Evolutionary conservation across 1,139 yeast genomes (phyloP).

Genomic region (Magnusiomyces tetraspermus): DNA sequence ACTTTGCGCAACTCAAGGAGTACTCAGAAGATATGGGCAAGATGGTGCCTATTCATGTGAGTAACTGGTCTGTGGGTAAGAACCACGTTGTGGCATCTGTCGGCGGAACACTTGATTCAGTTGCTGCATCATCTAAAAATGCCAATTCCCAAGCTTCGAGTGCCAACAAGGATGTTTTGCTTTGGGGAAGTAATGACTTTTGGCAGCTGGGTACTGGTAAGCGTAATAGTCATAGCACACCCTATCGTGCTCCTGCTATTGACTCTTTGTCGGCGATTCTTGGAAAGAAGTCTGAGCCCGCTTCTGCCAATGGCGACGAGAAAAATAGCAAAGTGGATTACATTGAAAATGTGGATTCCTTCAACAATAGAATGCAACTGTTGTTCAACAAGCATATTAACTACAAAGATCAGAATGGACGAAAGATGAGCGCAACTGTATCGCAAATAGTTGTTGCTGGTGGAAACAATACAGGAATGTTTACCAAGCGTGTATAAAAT

Average conservation of each 20-base stretch:
- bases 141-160: slow-evolving; percentile 6
- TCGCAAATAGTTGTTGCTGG: neutral
- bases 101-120: slow-evolving; percentile 19
- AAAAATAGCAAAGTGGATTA: neutral
- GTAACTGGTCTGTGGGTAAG: slow-evolving; percentile 49
- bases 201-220: slow-evolving; percentile 87
- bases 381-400: neutral
- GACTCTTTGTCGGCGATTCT: neutral
- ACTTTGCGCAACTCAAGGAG: slow-evolving; percentile 35
- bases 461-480: neutral
- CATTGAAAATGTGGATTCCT: slow-evolving; percentile 1
- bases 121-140: slow-evolving; percentile 14
- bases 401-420: neutral
- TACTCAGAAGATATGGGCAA: slow-evolving; percentile 33
- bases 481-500: slow-evolving; percentile 1
- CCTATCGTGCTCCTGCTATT: slow-evolving; percentile 35
- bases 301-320: no score
- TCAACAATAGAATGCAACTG: slow-evolving; percentile 1
- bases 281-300: neutral
- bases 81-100: slow-evolving; percentile 60
- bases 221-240: slow-evolving; percentile 48
- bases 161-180: slow-evolving; percentile 44
- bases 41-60: slow-evolving; percentile 40
- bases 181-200: slow-evolving; percentile 74
- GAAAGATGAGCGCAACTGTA: neutral